A percentile compares a stretch with the other conserved stretches of the same genome.
phyloP scores from a whole-genome alignment of 352 stramenopile genomes.

The Globisporangium perplexum region DNA sequence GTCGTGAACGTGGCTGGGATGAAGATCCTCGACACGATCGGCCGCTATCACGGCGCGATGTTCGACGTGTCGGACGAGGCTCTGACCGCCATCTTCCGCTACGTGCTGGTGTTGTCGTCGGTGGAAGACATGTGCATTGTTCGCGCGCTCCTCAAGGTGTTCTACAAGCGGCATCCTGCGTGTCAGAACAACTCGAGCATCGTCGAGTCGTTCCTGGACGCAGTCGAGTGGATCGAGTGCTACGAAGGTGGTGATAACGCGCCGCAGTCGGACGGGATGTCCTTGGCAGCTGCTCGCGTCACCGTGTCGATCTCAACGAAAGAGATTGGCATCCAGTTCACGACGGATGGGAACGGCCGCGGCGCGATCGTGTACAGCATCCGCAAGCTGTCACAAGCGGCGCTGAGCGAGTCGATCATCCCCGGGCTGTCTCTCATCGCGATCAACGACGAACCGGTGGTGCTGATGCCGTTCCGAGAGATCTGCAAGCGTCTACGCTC shows the following conservation, averaged over 20 bases:
- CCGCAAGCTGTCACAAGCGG: slow-evolving; percentile 77
- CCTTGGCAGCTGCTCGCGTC: slow-evolving; percentile 47
- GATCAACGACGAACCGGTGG: slow-evolving; percentile 79
- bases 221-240: slow-evolving; percentile 71
- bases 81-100: slow-evolving; percentile 62
- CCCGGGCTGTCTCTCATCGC: slow-evolving; percentile 72
- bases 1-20: slow-evolving; percentile 55
- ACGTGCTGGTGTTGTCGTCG: slow-evolving; percentile 56
- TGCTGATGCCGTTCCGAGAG: slow-evolving; percentile 77
- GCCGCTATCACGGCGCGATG: slow-evolving; percentile 41
- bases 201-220: slow-evolving; percentile 63
- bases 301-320: slow-evolving; percentile 79
- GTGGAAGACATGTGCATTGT: slow-evolving; percentile 51
- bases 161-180: slow-evolving; percentile 63
- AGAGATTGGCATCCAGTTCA: slow-evolving; percentile 82
- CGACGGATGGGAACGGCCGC: slow-evolving; percentile 65
- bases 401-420: slow-evolving; percentile 58
- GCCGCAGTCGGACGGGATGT: slow-evolving; percentile 35
- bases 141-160: slow-evolving; percentile 44
- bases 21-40: slow-evolving; percentile 43
- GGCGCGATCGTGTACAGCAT: slow-evolving; percentile 73
- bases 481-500: slow-evolving; percentile 55
- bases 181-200: slow-evolving; percentile 61
- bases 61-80: slow-evolving; percentile 57
- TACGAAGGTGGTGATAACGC: slow-evolving; percentile 38